phyloP scores from a whole-genome alignment of 2,329 filamentous ascomycete genomes.

The Trichoderma koningiopsis region DNA sequence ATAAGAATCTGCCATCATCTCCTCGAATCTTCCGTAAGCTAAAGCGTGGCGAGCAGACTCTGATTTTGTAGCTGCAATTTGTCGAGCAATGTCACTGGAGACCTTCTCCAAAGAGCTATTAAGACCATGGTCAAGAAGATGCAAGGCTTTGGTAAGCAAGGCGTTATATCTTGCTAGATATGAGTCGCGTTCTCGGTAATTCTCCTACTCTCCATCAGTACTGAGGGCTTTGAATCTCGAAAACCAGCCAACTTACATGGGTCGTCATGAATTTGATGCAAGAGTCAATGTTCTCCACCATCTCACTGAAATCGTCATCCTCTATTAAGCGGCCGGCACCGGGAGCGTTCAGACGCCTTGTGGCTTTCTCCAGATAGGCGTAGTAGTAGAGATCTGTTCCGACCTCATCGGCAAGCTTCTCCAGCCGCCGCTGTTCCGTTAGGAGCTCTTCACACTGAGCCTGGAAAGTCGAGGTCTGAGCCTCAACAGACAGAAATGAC shows the following conservation, averaged over 20 bases:
- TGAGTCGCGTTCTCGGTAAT: conserved; percentile 82
- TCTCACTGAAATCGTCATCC: conserved; percentile 81
- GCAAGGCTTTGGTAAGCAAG: conserved; percentile 68
- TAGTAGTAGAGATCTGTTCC: conserved; percentile 93
- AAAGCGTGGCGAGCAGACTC: conserved; percentile 62
- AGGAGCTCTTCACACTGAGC: conserved; percentile 88
- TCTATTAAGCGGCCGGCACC: conserved; percentile 85
- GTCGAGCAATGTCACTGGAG: conserved; percentile 56
- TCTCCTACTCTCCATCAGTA: conserved; percentile 53
- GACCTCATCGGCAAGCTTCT: conserved; percentile 79
- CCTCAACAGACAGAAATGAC: conserved; percentile 85
- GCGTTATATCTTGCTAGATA: conserved; percentile 88
- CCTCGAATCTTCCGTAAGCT: conserved; percentile 61
- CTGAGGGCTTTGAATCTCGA: neutral
- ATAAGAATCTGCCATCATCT: conserved; percentile 59
- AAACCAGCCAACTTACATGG: conserved; percentile 59
- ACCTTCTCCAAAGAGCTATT: conserved; percentile 55
- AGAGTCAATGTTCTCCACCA: conserved; percentile 82
- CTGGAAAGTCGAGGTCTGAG: conserved; percentile 90
- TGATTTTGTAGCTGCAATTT: conserved; percentile 58
- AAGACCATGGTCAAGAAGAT: conserved; percentile 62
- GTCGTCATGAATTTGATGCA: conserved; percentile 91
- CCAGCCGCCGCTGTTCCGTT: conserved; percentile 76
- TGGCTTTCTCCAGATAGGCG: conserved; percentile 87
- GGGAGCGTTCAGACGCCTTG: conserved; percentile 85